Evolutionary conservation across 306 rosid species (phyloP).

Genomic region (barrel medic (Medicago truncatula)): DNA sequence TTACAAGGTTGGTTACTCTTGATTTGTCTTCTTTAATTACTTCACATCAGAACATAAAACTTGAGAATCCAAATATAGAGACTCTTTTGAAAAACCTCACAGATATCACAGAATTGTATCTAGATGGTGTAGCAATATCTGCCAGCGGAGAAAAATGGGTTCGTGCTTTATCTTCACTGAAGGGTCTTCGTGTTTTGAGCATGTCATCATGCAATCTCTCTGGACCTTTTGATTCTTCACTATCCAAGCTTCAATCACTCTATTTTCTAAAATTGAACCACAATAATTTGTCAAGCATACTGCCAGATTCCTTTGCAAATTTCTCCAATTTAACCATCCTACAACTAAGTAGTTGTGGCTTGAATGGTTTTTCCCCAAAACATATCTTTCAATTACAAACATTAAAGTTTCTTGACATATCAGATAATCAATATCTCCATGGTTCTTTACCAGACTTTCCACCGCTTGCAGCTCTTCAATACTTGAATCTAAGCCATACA

Average conservation of each 20-base stretch:
- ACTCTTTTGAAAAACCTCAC: constrained; percentile 42
- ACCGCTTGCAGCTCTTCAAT: too few relatives aligned
- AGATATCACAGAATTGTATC: constrained; percentile 41
- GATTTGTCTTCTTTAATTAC: constrained; percentile 34
- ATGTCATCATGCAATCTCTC: constrained; percentile 45
- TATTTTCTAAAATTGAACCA: not conserved
- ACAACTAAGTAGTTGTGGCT: not conserved
- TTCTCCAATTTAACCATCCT: constrained; percentile 39
- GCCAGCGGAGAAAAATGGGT: constrained; percentile 54
- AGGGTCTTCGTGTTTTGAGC: constrained; percentile 41
- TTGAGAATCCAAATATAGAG: constrained; percentile 36
- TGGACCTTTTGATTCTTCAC: constrained; percentile 48
- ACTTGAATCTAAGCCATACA: too few relatives aligned
- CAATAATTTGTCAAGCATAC: constrained; percentile 33
- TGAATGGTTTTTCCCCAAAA: constrained; percentile 11
- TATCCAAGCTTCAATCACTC: constrained; percentile 33
- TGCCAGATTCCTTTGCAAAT: constrained; percentile 39
- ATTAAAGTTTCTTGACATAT: too few relatives aligned
- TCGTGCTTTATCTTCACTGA: constrained; percentile 31
- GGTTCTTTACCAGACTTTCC: too few relatives aligned
- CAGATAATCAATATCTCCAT: too few relatives aligned
- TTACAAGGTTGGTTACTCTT: constrained; percentile 41
- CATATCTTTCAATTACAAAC: too few relatives aligned
- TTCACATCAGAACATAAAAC: not conserved
- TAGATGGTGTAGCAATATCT: constrained; percentile 56